These are phyloP conservation scores for Dacryopinax primogenitus DNA, from an alignment of 768 basidiomycete species.

Conservation along the genomic window DNA sequence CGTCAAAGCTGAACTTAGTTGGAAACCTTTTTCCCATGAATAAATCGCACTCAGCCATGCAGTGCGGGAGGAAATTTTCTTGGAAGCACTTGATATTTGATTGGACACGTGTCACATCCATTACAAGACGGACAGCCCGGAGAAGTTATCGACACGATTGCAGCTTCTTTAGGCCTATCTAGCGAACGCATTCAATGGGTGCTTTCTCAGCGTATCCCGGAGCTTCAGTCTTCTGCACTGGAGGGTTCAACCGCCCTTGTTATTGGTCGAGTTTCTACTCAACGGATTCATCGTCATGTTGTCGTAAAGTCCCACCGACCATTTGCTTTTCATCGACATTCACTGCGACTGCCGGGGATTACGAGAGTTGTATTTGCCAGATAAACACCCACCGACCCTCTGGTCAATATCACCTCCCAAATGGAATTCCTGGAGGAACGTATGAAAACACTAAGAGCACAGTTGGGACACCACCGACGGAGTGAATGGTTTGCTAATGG, in stretches of 20 bases:
- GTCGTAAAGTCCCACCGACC: conserved; percentile 40
- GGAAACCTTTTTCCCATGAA: neutral
- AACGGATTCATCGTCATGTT: conserved; percentile 34
- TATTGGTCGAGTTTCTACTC: conserved; percentile 36
- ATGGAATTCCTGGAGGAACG: conserved; percentile 36
- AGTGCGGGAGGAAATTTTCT: conserved; percentile 75
- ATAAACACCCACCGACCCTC: conserved; percentile 80
- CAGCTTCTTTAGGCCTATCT: conserved; percentile 51
- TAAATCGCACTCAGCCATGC: conserved; percentile 27
- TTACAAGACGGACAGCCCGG: conserved; percentile 23
- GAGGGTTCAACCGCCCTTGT: conserved; percentile 44
- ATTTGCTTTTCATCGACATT: conserved; percentile 83
- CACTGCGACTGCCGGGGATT: conserved; percentile 51
- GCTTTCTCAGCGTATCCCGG: conserved; percentile 49
- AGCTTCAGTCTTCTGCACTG: conserved; percentile 55
- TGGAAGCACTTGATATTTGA: conserved; percentile 83
- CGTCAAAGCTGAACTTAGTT: neutral
- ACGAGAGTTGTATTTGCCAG: conserved; percentile 63
- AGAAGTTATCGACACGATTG: conserved; percentile 42
- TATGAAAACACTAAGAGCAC: conserved; percentile 31
- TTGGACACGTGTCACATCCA: conserved; percentile 36
- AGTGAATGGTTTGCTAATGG: conserved; percentile 49
- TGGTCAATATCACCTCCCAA: conserved; percentile 43
- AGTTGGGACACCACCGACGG: conserved; percentile 41
- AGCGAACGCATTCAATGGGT: conserved; percentile 60